phyloP scores from a whole-genome alignment of 192 early-diverging fungal species.

The Backusella psychrophila region DNA sequence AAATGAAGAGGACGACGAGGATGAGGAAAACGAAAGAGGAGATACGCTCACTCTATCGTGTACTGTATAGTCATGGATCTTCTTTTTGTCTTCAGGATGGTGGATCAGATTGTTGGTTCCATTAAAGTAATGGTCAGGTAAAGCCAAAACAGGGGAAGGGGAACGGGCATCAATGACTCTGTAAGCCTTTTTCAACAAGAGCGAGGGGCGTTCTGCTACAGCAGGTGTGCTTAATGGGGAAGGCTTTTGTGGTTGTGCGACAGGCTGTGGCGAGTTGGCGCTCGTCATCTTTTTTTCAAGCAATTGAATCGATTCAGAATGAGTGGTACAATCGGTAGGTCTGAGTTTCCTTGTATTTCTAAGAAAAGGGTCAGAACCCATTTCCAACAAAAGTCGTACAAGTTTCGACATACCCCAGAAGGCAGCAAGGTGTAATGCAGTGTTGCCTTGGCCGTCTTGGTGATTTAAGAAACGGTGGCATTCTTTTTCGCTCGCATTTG shows the following conservation, averaged over 20 bases:
- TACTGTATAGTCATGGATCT: background rate
- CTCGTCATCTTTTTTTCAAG: background rate
- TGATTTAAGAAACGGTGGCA: background rate
- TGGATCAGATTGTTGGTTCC: background rate
- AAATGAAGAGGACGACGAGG: conserved; percentile 3
- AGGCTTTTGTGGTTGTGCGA: background rate
- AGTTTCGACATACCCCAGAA: conserved; percentile 27
- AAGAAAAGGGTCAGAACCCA: conserved; percentile 58
- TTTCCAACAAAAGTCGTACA: conserved; percentile 51
- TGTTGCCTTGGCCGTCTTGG: conserved; percentile 8
- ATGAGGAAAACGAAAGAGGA: conserved; percentile 10
- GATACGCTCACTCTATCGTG: background rate
- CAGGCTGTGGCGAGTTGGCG: background rate
- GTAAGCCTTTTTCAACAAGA: conserved; percentile 7
- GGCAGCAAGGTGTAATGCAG: conserved; percentile 10
- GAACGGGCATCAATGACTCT: background rate
- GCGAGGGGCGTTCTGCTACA: background rate
- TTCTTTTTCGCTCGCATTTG: conserved; percentile 8
- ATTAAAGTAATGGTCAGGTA: background rate
- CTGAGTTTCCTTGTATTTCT: conserved; percentile 41
- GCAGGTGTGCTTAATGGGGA: background rate
- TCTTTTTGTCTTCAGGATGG: background rate
- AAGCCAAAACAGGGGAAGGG: background rate
- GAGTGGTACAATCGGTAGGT: conserved; percentile 16
- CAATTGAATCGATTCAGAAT: conserved; percentile 4